These are phyloP conservation scores for Friedmanniomyces simplex DNA, from an alignment of 495 filamentous ascomycete species.

Conservation along the genomic window DNA sequence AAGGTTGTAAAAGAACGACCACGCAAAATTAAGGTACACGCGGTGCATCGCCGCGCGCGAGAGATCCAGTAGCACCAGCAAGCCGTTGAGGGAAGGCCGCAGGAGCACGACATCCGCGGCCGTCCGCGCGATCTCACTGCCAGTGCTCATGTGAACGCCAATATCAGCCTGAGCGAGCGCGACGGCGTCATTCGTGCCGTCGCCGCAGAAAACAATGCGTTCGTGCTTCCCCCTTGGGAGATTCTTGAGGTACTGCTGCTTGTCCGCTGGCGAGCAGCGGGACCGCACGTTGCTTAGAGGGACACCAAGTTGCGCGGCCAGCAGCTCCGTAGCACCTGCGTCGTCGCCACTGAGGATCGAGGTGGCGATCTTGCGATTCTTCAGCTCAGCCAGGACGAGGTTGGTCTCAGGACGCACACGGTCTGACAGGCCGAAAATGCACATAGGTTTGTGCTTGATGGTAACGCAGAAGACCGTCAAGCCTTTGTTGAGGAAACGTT, in stretches of 20 bases:
- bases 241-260: slow-evolving; percentile 48
- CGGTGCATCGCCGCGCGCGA: slow-evolving; percentile 43
- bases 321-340: slow-evolving; percentile 43
- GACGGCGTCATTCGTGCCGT: slow-evolving; percentile 72
- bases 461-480: slow-evolving; percentile 56
- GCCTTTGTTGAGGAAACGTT: slow-evolving; percentile 35
- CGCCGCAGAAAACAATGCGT: slow-evolving; percentile 61
- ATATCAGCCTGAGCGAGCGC: slow-evolving; percentile 62
- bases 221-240: slow-evolving; percentile 24
- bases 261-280: slow-evolving; percentile 51
- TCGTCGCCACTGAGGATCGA: slow-evolving; percentile 66
- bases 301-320: slow-evolving; percentile 48
- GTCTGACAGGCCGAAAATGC: slow-evolving; percentile 52
- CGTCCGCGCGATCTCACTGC: slow-evolving; percentile 53
- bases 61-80: slow-evolving; percentile 51
- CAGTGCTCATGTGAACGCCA: slow-evolving; percentile 55
- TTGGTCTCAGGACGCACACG: slow-evolving; percentile 47
- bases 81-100: slow-evolving; percentile 43
- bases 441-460: slow-evolving; percentile 39
- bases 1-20: slow-evolving; percentile 64
- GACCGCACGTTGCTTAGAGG: slow-evolving; percentile 36
- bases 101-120: slow-evolving; percentile 64
- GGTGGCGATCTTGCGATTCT: slow-evolving; percentile 43
- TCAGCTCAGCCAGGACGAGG: slow-evolving; percentile 40
- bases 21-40: slow-evolving; percentile 61